phyloP scores from a whole-genome alignment of 352 stramenopile genomes.

The Pythium vanterpoolii region DNA sequence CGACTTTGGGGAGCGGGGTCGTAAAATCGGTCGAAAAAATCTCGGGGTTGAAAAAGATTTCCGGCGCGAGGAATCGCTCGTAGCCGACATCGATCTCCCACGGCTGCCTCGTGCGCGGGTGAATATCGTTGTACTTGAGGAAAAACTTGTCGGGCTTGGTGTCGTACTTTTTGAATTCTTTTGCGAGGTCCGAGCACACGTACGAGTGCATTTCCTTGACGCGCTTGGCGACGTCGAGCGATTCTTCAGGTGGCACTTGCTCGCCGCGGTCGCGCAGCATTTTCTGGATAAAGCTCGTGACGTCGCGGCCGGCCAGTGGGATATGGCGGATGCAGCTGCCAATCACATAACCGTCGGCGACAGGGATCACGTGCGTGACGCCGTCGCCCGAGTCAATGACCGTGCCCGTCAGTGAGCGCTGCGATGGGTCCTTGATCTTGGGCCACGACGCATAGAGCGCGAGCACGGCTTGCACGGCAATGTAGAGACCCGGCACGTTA shows the following conservation, averaged over 20 bases:
- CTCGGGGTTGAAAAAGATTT: slow-evolving; percentile 97
- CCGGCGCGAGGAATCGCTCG: slow-evolving; percentile 93
- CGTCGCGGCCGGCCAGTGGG: slow-evolving; percentile 90
- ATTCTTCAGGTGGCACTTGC: slow-evolving; percentile 88
- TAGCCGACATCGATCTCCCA: slow-evolving; percentile 91
- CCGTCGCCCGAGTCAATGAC: slow-evolving; percentile 95
- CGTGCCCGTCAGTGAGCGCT: slow-evolving; percentile 91
- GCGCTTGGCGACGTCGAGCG: slow-evolving; percentile 87
- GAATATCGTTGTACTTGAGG: slow-evolving; percentile 79
- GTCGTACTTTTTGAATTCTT: slow-evolving; percentile 97
- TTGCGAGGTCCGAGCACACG: slow-evolving; percentile 92
- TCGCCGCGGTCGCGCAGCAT: slow-evolving; percentile 92
- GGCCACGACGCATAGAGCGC: slow-evolving; percentile 93
- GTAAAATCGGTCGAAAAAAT: slow-evolving; percentile 95
- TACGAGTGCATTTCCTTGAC: slow-evolving; percentile 96
- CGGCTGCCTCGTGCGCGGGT: slow-evolving; percentile 74
- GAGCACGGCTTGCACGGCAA: slow-evolving; percentile 94
- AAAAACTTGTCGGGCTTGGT: slow-evolving; percentile 91
- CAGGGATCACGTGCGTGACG: slow-evolving; percentile 94
- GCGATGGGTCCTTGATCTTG: slow-evolving; percentile 80
- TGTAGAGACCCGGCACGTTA: slow-evolving; percentile 94
- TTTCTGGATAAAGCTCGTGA: slow-evolving; percentile 95
- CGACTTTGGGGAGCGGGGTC: slow-evolving; percentile 90
- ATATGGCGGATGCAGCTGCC: slow-evolving; percentile 94
- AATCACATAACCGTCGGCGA: slow-evolving; percentile 95